Evolutionary conservation across 768 basidiomycete genomes (phyloP).

Genomic region (Boletus bicolor): DNA sequence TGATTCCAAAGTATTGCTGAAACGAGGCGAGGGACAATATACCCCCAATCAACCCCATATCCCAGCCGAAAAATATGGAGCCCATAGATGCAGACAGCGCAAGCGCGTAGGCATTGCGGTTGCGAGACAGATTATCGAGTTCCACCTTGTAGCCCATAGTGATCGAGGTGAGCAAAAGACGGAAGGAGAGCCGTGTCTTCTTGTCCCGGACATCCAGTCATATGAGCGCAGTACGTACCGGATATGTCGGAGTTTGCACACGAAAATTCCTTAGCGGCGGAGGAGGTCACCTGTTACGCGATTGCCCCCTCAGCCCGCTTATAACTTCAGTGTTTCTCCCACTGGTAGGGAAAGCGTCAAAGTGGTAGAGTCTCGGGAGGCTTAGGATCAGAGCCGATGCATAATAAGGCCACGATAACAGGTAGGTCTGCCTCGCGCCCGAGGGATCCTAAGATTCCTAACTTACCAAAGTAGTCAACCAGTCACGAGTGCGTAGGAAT

Average conservation of each 20-base stretch:
- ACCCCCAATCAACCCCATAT: conserved; percentile 50
- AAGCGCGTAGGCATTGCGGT: conserved; percentile 46
- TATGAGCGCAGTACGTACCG: background rate
- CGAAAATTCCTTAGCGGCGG: background rate
- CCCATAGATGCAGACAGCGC: conserved; percentile 46
- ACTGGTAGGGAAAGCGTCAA: too few species aligned
- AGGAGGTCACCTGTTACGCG: background rate
- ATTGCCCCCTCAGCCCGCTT: background rate
- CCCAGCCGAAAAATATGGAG: conserved; percentile 50
- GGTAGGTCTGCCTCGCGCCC: too few species aligned
- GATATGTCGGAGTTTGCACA: background rate
- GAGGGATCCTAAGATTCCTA: too few species aligned
- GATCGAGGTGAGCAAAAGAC: background rate
- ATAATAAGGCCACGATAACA: too few species aligned
- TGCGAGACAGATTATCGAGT: conserved; percentile 26
- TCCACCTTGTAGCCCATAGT: conserved; percentile 27
- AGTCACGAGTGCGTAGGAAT: too few species aligned
- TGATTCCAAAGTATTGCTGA: conserved; percentile 45
- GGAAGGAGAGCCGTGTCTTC: background rate
- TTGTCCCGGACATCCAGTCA: background rate
- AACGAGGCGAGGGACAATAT: conserved; percentile 45
- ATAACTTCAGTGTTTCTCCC: background rate
- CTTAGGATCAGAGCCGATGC: too few species aligned
- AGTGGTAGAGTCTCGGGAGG: too few species aligned
- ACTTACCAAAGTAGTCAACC: too few species aligned